Percentiles rank a stretch among this genome's conserved stretches.
Conservation (phyloP, 345 rosid species). For the Populus nigra region DNA sequence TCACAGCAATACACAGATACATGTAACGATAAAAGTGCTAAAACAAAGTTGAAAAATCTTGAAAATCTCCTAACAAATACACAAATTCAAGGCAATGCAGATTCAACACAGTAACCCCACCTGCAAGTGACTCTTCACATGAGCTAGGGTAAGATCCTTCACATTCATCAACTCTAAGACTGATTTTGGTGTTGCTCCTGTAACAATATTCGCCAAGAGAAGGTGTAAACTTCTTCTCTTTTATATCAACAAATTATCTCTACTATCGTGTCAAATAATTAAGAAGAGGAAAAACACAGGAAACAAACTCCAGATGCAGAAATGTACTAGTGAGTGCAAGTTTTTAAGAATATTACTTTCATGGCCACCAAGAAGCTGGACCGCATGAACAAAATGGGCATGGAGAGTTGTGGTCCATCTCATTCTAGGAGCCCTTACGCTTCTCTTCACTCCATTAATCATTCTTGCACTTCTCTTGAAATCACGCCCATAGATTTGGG, state of each 20-base stretch:
- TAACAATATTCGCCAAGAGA: neutral
- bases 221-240: neutral
- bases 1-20: conserved; percentile 18
- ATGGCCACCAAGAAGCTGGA: conserved; percentile 98
- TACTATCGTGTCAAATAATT: neutral
- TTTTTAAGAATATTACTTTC: conserved; percentile 51
- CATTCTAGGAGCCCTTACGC: conserved; percentile 92
- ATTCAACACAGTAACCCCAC: conserved; percentile 37
- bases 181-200: conserved; percentile 98
- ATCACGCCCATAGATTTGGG: conserved; percentile 66
- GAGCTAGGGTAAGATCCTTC: conserved; percentile 99
- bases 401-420: conserved; percentile 97
- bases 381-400: conserved; percentile 91
- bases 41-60: conserved; percentile 14
- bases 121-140: conserved; percentile 99
- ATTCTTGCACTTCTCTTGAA: conserved; percentile 70
- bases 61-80: conserved; percentile 1
- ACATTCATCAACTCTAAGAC: conserved; percentile 98
- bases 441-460: conserved; percentile 53
- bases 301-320: neutral
- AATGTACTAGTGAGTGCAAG: neutral
- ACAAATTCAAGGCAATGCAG: conserved; percentile 22
- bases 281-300: neutral
- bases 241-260: neutral
- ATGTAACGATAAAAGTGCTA: conserved; percentile 19